phyloP scores from a whole-genome alignment of 192 early-diverging fungal genomes.

The Paraglomus brasilianum region DNA sequence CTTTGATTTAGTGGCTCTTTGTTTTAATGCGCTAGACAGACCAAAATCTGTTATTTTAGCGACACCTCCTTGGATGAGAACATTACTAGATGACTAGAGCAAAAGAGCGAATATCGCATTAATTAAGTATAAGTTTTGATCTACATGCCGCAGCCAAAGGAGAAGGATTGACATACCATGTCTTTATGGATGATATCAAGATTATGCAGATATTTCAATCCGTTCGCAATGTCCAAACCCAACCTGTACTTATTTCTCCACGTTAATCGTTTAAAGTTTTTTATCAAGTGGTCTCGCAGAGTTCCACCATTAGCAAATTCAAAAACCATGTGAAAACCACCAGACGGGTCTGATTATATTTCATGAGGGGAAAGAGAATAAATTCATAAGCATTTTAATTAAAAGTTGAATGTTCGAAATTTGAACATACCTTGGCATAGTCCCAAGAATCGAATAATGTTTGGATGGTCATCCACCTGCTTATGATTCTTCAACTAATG shows the following conservation, averaged over 20 bases:
- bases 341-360: too few relatives aligned
- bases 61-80: neutral
- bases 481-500: too few relatives aligned
- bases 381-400: too few relatives aligned
- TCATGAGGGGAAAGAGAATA: too few relatives aligned
- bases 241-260: constrained; percentile 3
- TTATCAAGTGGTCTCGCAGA: constrained; percentile 11
- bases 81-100: constrained; percentile 16
- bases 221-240: neutral
- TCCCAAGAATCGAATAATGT: too few relatives aligned
- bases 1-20: neutral
- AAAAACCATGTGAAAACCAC: too few relatives aligned
- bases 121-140: neutral
- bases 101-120: neutral
- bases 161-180: neutral
- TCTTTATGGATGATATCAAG: constrained; percentile 17
- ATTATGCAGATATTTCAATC: neutral
- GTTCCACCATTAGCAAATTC: constrained; percentile 17
- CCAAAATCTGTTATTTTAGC: constrained; percentile 22
- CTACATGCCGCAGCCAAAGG: neutral
- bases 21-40: neutral
- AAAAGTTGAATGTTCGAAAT: too few relatives aligned
- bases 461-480: too few relatives aligned
- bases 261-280: neutral
- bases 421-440: too few relatives aligned